Percentiles rank a stretch among this genome's conserved stretches.
Evolutionary conservation across 257 asterid genomes (phyloP).

Genomic region (Solanum piurae): DNA sequence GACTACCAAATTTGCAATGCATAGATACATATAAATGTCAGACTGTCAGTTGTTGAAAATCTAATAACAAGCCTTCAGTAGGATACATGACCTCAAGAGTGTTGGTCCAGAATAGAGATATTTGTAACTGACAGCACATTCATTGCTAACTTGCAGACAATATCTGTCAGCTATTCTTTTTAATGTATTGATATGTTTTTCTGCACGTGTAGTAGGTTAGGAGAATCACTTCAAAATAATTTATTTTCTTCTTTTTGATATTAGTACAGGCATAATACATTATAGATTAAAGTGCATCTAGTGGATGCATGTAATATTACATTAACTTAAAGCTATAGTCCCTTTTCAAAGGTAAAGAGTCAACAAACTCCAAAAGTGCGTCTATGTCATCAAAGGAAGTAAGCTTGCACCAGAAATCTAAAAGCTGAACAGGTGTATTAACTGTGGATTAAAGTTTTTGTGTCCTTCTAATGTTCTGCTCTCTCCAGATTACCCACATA

Average conservation of each 20-base stretch:
- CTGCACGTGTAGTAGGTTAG: neutral
- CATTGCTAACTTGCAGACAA: neutral
- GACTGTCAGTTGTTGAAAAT: neutral
- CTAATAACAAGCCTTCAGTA: neutral
- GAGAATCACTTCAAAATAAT: neutral
- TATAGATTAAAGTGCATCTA: neutral
- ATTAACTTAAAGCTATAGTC: neutral
- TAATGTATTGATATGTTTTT: neutral
- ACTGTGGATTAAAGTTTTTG: neutral
- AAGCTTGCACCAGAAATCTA: neutral
- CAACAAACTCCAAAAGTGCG: neutral
- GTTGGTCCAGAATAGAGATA: neutral
- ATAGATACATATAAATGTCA: neutral
- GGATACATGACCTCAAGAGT: neutral
- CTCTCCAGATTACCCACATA: neutral
- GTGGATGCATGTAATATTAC: neutral
- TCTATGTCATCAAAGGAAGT: neutral
- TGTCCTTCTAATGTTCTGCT: neutral
- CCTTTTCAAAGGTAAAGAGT: neutral
- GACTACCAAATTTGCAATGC: neutral
- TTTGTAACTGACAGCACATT: neutral
- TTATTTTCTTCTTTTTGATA: neutral
- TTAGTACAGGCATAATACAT: neutral
- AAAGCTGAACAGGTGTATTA: neutral
- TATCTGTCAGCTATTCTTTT: neutral